Evolutionary conservation across 805 yeast species (phyloP), one percentile per base, ranked within the genome.

Genomic region (Blastobotrys parvus): DNA sequence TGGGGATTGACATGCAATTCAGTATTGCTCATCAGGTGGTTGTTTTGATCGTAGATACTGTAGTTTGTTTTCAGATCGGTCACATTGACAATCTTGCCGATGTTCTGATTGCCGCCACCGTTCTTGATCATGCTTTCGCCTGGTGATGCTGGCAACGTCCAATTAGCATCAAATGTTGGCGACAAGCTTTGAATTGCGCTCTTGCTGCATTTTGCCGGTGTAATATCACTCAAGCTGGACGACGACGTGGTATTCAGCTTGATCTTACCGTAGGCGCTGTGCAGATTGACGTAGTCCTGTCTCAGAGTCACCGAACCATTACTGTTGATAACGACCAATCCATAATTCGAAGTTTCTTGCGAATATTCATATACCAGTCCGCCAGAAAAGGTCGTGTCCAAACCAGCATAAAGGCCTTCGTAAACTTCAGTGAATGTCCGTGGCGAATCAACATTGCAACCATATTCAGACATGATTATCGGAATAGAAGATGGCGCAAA

Each of bases 351-450:
- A 11, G 68, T 73, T 63, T 87, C 95, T 58, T 83, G 75, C 13
- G 85, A 75, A 66, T 82, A 89, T 65, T 89, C 95, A 64, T 88
- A 89, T n/a, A 89, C 94, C 47, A 89, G 72, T 11, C 96, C 96
- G 53, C 97, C 97, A 40, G 88, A 77, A 56, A 89, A 77, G 21
- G 51, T 45, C 45, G 47, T 54, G 43, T 48, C 41, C 21, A 90
- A 72, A 16, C 86, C 78, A 39, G 78, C 80, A 55, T 76, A 81
- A 39, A 83, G 64, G 44, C 83, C 87, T 39, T 73, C 72, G 38
- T 57, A 46, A 44, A 90, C 81, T 63, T 88, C 96, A 42, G 79
- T 80, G 67, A 89, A 90, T 11, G 87, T 78, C 68, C 97, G 80
- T 52, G 96, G 96, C 3, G 70, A 52, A 19, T 69, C 68, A 42